Conservation (phyloP, 495 filamentous ascomycete genomes). For the Neurospora sp. region DNA sequence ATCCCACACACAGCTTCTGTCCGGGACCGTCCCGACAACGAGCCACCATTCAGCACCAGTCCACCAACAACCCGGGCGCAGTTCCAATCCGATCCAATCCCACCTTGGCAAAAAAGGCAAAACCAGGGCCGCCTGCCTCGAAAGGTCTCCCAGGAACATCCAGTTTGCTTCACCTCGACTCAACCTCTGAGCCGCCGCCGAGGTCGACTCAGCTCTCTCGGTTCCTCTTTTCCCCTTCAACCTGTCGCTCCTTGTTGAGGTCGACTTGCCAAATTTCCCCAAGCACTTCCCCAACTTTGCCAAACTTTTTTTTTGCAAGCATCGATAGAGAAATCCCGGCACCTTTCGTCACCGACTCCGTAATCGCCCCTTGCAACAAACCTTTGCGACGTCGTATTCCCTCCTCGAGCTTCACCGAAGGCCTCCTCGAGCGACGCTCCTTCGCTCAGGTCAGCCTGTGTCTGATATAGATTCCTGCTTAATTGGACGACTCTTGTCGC, state of each 20-base stretch:
- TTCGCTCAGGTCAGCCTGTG: constrained; percentile 1
- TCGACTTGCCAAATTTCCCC: not conserved
- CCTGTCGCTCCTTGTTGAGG: not conserved
- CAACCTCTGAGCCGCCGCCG: not conserved
- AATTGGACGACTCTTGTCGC: constrained; percentile 6
- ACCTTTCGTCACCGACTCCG: not conserved
- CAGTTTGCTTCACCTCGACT: not conserved
- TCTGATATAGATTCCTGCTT: constrained; percentile 5
- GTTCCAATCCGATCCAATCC: not conserved
- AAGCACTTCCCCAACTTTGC: not conserved
- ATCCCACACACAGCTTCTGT: not conserved
- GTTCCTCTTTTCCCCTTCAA: not conserved
- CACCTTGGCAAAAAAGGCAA: not conserved
- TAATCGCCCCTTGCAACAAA: not conserved
- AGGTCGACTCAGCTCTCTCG: not conserved
- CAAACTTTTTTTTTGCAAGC: not conserved
- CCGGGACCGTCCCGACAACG: not conserved
- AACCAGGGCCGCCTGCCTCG: not conserved
- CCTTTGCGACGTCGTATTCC: constrained; percentile 1
- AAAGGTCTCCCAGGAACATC: not conserved
- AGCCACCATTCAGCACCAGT: not conserved
- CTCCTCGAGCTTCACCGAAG: not conserved
- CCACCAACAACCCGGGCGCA: not conserved
- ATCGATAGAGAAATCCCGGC: not conserved
- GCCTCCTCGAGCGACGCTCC: constrained; percentile 12